Evolutionary conservation across 805 yeast genomes (phyloP), one percentile per base, ranked within the genome.

Genomic region (Naumovozyma baii): DNA sequence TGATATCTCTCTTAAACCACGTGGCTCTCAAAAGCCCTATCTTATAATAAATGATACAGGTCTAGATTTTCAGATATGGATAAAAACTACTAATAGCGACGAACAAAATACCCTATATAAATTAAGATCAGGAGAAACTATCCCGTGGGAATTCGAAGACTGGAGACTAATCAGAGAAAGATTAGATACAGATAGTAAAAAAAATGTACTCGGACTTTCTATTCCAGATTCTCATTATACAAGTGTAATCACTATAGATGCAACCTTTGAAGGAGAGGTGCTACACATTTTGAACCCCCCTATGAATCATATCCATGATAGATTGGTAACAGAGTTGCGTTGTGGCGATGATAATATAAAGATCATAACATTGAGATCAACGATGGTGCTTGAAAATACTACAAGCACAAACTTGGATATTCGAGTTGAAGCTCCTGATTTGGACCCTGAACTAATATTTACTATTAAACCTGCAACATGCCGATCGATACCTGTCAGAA

Each of bases 141-240:
- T 74, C 3, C 81, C 84, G 1, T 92, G 97, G 96, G 78, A 87
- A 31, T 94, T 94, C 65, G 95, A 88, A 52, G 96, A 90, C 55
- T 92, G 97, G 96, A 70, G 84, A 45, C 70, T 71, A 22, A 73
- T 87, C 18, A 78, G 98, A 59, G 95, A 90, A 53, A 76, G 78
- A 40, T 64, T 88, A 40, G 79, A 75, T 44, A 74, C 81, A 3
- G 81, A 81, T 40, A 75, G 71, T 32, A 74, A 72, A 15, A 68
- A 67, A n/a, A 79, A 77, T 34, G 64, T 70, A 3, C 61, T 90
- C 22, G 86, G 83, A 0, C 68, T 88, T n/a, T 67, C 69, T 33
- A 59, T 88, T 18, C 33, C 73, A 2, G 78, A 68, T 31, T 70
- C 83, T 0, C 64, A 64, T 0, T 88, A 80, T 54, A 71, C 71